phyloP scores from a whole-genome alignment of 2,329 filamentous ascomycete species.

The Apiospora phragmitis region DNA sequence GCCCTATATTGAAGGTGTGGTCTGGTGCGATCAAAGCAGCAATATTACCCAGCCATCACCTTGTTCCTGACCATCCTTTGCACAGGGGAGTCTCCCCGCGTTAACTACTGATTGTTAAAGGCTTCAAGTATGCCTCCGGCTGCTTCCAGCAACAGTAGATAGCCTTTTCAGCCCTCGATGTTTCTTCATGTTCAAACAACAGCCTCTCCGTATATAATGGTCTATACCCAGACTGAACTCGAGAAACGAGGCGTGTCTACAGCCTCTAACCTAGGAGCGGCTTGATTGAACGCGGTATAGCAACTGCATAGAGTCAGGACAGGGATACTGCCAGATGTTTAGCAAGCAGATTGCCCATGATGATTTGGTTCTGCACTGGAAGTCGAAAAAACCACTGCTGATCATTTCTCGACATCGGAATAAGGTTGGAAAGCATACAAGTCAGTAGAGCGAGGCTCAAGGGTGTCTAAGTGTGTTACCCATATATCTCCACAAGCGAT shows the following conservation, averaged over 20 bases:
- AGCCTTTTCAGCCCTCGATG: no score
- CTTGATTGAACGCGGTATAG: no score
- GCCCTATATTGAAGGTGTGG: slow-evolving; percentile 48
- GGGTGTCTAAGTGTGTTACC: neutral
- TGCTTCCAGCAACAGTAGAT: no score
- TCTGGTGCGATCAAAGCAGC: slow-evolving; percentile 43
- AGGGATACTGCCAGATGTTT: neutral
- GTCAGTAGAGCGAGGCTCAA: neutral
- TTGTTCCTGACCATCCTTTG: no score
- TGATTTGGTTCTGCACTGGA: neutral
- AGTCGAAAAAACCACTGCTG: neutral
- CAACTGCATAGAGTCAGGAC: no score
- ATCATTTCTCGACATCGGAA: neutral
- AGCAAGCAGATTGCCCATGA: neutral
- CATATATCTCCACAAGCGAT: neutral
- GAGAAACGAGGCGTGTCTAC: no score
- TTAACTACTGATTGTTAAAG: slow-evolving; percentile 29
- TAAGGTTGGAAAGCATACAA: neutral
- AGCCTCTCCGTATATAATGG: neutral
- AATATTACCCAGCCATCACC: slow-evolving; percentile 44
- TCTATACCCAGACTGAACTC: no score
- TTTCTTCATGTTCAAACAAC: neutral
- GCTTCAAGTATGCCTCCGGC: no score
- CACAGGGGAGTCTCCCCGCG: slow-evolving; percentile 53
- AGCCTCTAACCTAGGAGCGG: no score